Percentiles rank a stretch among this genome's conserved stretches.
Evolutionary conservation across 768 basidiomycete species (phyloP).

Genomic region (Lactifluus echinatus): DNA sequence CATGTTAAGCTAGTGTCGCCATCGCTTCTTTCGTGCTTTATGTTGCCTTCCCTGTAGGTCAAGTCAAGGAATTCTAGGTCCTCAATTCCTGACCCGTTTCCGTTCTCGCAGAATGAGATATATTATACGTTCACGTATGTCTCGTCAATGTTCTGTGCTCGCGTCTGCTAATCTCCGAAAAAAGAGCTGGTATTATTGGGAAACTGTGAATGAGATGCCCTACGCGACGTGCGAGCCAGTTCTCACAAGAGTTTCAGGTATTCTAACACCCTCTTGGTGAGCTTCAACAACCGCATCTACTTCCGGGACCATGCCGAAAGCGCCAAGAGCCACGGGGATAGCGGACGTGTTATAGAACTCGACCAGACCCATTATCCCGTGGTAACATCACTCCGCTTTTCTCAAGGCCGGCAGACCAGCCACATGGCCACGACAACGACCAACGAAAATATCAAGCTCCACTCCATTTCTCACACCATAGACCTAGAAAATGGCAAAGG

Average conservation of each 20-base stretch:
- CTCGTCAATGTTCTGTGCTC: not conserved
- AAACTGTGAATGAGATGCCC: slow-evolving; percentile 12
- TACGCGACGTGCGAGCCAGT: not conserved
- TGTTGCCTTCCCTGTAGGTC: slow-evolving; percentile 7
- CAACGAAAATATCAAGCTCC: not conserved
- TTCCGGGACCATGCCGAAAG: slow-evolving; percentile 10
- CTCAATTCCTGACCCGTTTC: not conserved
- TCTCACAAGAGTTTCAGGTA: slow-evolving; percentile 5
- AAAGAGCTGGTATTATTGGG: slow-evolving; percentile 21
- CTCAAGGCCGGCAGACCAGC: not conserved
- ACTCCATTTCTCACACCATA: not conserved
- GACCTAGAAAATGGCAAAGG: not conserved
- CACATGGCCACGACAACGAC: not conserved
- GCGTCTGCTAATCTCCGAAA: not conserved
- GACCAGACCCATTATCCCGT: not conserved
- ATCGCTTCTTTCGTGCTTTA: slow-evolving; percentile 1
- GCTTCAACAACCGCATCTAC: slow-evolving; percentile 22
- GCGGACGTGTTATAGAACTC: not conserved
- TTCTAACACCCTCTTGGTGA: slow-evolving; percentile 24
- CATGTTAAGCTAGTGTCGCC: slow-evolving; percentile 1
- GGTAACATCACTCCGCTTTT: not conserved
- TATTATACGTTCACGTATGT: slow-evolving; percentile 12
- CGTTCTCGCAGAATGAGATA: slow-evolving; percentile 2
- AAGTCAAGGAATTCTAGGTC: not conserved
- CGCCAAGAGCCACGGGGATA: not conserved